Evolutionary conservation across 306 rosid species (phyloP), one percentile per base, ranked within the genome.

Genomic region (Quercus agrifolia): DNA sequence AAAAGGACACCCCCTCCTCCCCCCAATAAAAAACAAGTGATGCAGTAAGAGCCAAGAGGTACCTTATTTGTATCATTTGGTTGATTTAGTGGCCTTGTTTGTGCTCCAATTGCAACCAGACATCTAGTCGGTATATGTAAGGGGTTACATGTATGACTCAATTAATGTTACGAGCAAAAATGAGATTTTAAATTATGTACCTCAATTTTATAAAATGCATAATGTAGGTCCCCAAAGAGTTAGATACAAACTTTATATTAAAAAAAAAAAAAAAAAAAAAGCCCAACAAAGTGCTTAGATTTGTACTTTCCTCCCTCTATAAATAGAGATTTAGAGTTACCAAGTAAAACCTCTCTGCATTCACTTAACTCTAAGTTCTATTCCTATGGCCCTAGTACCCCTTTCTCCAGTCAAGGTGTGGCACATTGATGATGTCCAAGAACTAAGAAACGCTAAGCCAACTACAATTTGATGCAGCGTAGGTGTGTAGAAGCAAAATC

Each of bases 361-460:
- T 82, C 49, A 73, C 12, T 55, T 51, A 21, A 52, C 66, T 76
- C 13, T 28, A 78, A 61, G 52, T 30, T 76, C 69, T 70, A 71
- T 64, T 71, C 73, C 83, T 49, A 94, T 95, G 99, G 91, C 96
- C 81, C 96, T 98, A 7, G 90, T 70, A 51, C 90, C 93, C 2
- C 66, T 75, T 78, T 83, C 87, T 44, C 80, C 85, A 17, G 19
- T 85, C 74, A 87, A 90, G 41, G 90, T 89, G 81, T 97, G 98
- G 8, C 92, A 91, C 82, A 91, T 95, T 62, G 93, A 91, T 79
- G 99, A 95, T 89, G 99, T 95, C 73, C 97, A 92, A 90, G 99
- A 95, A 68, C 90, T 95, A 10, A 91, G 89, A 88, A 90, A 85
- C 77, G 63, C 87, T 12, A 89, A 89, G 80, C 91, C 97, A 15